Base-by-base conservation (phyloP, 441 rosid genomes). In the Gossypium gossypioides region DNA sequence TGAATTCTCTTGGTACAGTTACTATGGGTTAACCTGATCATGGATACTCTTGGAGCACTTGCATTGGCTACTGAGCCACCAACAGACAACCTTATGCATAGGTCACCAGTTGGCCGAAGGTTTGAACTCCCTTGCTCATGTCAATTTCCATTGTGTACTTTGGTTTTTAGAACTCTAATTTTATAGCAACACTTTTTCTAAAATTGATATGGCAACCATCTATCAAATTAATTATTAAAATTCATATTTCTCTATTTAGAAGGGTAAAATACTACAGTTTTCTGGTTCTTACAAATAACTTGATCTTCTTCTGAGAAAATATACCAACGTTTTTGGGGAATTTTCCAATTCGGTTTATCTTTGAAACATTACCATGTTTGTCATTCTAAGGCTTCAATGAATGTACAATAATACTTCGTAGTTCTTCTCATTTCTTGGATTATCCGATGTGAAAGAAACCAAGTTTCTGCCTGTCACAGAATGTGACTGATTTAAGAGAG, bases 11-110 rank as follows among this genome's bases (percentile, higher is more conserved):
- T 72, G 59, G 48, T 77, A 19, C 88, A 92, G 99, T 84, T 94
- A 32, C 84, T 94, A 46, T 94, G 98, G 99, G 97, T 94, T 63
- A 94, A 94, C 80, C 94, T 92, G 51, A 92, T 92, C 72, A 94
- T 92, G 97, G 97, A 94, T 75, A 92, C 99, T 18, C 97, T 94
- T 75, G 99, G 97, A 72, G 99, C 99, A 68, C 91, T 94, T 54
- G 98, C 97, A 69, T 84, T 94, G 71, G 98, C 98, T 66, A 94
- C 98, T 18, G 98, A 94, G 75, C 97, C 97, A 70, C 98, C 98
- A 58, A 94, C 98, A 4, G 97, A 94, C 75, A 89, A 86, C 63
- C 96, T 94, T 57, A 94, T 94, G 98, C 86, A 82, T 44, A 86
- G 96, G 74, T 3, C 81, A 37, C 98, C 98, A 34, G 97, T 94